Evolutionary conservation across 169 alveolate species (phyloP), one percentile per base, ranked within the genome.

Genomic region (Cryptosporidium canis): DNA sequence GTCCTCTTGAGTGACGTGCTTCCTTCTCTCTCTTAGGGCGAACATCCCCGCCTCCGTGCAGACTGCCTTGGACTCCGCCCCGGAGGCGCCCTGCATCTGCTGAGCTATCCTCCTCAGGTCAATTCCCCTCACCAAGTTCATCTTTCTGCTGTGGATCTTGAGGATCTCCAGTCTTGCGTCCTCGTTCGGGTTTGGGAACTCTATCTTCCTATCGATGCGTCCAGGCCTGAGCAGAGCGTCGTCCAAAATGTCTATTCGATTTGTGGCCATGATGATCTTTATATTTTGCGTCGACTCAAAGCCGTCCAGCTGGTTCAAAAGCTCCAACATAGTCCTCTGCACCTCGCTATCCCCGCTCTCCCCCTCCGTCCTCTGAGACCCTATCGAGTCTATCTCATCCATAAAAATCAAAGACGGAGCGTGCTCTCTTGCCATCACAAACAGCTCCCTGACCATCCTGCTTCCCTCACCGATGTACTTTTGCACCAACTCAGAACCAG

Each of bases 381-480:
- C 99, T 51, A 97, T 97, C 21, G 98, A 96, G 90, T 96, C 99
- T 29, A 97, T 97, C 91, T 98, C 99, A 90, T 98, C 99, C 95
- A 98, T 98, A 91, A 98, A 98, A 35, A 98, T 96, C 47, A 98
- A 95, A 90, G 99, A 96, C 7, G 99, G 99, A 66, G 98, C 97
- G 92, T 97, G 97, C 70, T 96, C 92, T 68, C 99, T 94, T 18
- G 99, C 99, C 99, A 98, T 95, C 21, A 95, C 98, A 93, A 98
- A 98, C 44, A 98, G 92, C 92, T 97, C 99, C 64, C 99, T 95
- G 29, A 99, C 99, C 98, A 98, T 97, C 39, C 99, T 95, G 0
- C 99, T 99, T 18, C 99, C 99, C 92, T 99, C 99, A 39, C 99
- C 99, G 70, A 99, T 98, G 90, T 99, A 98, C 94, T 98, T 98